phyloP scores from a whole-genome alignment of 257 asterid genomes.

The Capsicum rhomboideum region DNA sequence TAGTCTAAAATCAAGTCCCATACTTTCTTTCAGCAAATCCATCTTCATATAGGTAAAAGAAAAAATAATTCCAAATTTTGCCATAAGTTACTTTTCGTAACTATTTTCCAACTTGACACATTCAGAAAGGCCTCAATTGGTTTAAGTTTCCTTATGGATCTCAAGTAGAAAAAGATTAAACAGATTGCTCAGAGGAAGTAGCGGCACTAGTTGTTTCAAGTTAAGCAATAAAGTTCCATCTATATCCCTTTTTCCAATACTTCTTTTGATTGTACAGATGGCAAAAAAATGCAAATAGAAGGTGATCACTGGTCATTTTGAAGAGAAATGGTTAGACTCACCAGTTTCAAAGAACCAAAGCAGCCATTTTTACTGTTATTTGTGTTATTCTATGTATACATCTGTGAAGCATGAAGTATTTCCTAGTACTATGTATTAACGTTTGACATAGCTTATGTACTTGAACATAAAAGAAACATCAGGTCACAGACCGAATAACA shows the following conservation, averaged over 20 bases:
- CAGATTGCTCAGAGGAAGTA: neutral
- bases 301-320: neutral
- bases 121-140: neutral
- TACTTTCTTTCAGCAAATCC: neutral
- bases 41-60: neutral
- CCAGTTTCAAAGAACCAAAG: neutral
- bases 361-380: neutral
- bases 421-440: neutral
- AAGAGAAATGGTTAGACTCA: neutral
- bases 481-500: neutral
- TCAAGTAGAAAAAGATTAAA: neutral
- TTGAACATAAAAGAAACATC: neutral
- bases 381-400: neutral
- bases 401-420: neutral
- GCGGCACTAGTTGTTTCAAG: neutral
- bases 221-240: neutral
- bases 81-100: neutral
- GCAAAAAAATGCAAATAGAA: neutral
- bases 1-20: neutral
- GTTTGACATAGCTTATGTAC: neutral
- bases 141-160: neutral
- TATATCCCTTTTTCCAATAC: neutral
- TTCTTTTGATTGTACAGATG: neutral
- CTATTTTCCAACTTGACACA: neutral
- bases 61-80: neutral